A percentile compares a stretch with the other conserved stretches of the same genome.
phyloP scores from a whole-genome alignment of 106 monocot species.

The Dioscorea alata region DNA sequence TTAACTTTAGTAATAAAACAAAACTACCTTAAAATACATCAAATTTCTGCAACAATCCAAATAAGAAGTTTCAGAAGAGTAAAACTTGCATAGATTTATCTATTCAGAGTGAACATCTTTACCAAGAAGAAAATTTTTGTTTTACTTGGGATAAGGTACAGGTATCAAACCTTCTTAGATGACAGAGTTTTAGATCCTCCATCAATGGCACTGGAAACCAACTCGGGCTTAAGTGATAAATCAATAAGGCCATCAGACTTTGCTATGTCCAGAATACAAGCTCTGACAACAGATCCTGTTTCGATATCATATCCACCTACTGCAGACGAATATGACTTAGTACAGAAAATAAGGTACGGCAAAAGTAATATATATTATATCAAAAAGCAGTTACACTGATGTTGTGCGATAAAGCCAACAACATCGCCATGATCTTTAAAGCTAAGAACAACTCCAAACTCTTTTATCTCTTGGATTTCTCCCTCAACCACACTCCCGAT shows the following conservation, averaged over 20 bases:
- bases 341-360: neutral
- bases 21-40: neutral
- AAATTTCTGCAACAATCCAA: too few species aligned
- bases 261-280: slow-evolving; percentile 64
- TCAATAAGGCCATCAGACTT: slow-evolving; percentile 64
- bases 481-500: slow-evolving; percentile 75
- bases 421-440: slow-evolving; percentile 60
- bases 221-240: slow-evolving; percentile 72
- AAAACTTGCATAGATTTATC: too few species aligned
- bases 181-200: neutral
- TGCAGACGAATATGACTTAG: slow-evolving; percentile 14
- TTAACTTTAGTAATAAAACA: too few species aligned
- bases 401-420: slow-evolving; percentile 78
- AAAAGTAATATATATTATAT: neutral
- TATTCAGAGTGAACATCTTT: too few species aligned
- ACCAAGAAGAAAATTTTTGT: neutral
- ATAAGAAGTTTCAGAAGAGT: too few species aligned
- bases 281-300: slow-evolving; percentile 53
- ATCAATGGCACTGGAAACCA: slow-evolving; percentile 28
- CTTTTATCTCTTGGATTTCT: slow-evolving; percentile 73
- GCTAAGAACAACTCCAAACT: slow-evolving; percentile 68
- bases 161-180: slow-evolving; percentile 38
- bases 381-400: slow-evolving; percentile 60
- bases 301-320: slow-evolving; percentile 57
- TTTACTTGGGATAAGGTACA: neutral